phyloP scores from a whole-genome alignment of 352 stramenopile genomes.

The Pythium coloratum region DNA sequence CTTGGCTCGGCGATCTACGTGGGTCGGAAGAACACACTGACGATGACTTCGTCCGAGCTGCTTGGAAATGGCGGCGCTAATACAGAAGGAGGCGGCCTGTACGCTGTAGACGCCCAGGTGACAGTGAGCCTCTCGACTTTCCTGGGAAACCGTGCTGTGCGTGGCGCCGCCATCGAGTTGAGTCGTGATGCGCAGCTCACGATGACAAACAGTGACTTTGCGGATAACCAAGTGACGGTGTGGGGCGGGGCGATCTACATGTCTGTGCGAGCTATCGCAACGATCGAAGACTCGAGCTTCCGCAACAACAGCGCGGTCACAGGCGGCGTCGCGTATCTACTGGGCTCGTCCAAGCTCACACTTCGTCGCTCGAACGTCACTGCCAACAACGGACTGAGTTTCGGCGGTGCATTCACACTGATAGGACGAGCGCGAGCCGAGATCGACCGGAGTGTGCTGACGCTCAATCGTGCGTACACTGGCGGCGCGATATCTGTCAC shows the following conservation, averaged over 20 bases:
- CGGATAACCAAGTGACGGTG: slow-evolving; percentile 37
- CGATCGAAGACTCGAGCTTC: slow-evolving; percentile 32
- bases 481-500: slow-evolving; percentile 48
- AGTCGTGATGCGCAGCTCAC: slow-evolving; percentile 37
- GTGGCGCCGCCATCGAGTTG: slow-evolving; percentile 53
- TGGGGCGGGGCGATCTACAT: slow-evolving; percentile 51
- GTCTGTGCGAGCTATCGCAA: slow-evolving; percentile 43
- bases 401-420: slow-evolving; percentile 46
- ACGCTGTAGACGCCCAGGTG: slow-evolving; percentile 43
- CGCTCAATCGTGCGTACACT: slow-evolving; percentile 43
- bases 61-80: slow-evolving; percentile 35
- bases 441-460: slow-evolving; percentile 24
- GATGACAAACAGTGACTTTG: slow-evolving; percentile 19
- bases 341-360: slow-evolving; percentile 36
- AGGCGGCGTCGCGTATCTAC: slow-evolving; percentile 47
- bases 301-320: slow-evolving; percentile 41
- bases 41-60: slow-evolving; percentile 26
- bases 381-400: slow-evolving; percentile 38
- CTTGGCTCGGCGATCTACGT: slow-evolving; percentile 54
- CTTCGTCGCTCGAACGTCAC: slow-evolving; percentile 18
- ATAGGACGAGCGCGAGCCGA: slow-evolving; percentile 29
- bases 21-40: slow-evolving; percentile 48
- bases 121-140: slow-evolving; percentile 32
- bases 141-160: slow-evolving; percentile 32
- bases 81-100: slow-evolving; percentile 48